These are phyloP conservation scores for Saccharomycodes ludwigii DNA, from an alignment of 805 yeast genomes.

Conservation along the genomic window DNA sequence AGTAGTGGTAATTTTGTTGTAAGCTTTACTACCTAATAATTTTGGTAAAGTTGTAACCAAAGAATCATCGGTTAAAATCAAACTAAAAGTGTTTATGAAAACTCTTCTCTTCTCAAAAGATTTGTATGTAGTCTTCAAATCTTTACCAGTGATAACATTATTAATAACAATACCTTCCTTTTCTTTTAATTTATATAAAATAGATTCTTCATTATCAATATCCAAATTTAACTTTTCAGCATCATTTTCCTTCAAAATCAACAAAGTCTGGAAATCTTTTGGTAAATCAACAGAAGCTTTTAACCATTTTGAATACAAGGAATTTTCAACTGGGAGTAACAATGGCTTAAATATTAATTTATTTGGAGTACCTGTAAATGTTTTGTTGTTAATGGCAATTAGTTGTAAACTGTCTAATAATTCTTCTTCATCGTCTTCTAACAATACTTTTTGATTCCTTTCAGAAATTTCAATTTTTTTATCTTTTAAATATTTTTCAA, in stretches of 20 bases:
- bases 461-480: slow-evolving; percentile 23
- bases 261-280: slow-evolving; percentile 24
- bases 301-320: slow-evolving; percentile 21
- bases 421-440: slow-evolving; percentile 50
- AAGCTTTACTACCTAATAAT: slow-evolving; percentile 75
- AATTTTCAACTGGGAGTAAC: slow-evolving; percentile 27
- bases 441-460: slow-evolving; percentile 27
- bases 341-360: slow-evolving; percentile 40
- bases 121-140: slow-evolving; percentile 75
- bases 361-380: slow-evolving; percentile 39
- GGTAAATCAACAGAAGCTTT: slow-evolving; percentile 18
- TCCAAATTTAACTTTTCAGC: slow-evolving; percentile 35
- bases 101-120: slow-evolving; percentile 81
- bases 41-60: slow-evolving; percentile 72
- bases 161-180: slow-evolving; percentile 20
- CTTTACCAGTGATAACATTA: slow-evolving; percentile 55
- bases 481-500: slow-evolving; percentile 41
- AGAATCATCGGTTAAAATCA: slow-evolving; percentile 78
- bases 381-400: slow-evolving; percentile 53
- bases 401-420: slow-evolving; percentile 36
- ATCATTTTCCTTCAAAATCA: slow-evolving; percentile 30
- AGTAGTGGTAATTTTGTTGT: slow-evolving; percentile 48
- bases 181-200: slow-evolving; percentile 21
- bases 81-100: slow-evolving; percentile 52
- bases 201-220: slow-evolving; percentile 51